Evolutionary conservation across 2,329 filamentous ascomycete species (phyloP), one percentile per base, ranked within the genome.

Genomic region (Colletotrichum cuscutae): DNA sequence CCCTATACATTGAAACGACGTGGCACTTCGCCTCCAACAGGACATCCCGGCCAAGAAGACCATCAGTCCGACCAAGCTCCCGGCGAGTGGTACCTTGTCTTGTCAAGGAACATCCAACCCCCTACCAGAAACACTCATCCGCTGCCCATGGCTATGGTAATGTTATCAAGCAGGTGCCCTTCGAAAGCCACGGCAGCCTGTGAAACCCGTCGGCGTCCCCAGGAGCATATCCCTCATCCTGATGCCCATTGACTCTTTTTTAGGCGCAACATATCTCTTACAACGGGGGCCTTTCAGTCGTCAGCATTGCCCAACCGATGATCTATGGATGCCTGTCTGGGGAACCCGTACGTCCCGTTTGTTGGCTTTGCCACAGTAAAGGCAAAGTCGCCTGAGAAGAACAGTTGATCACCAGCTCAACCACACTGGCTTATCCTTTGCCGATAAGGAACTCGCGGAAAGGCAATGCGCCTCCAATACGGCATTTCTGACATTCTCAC

Each of bases 251-350:
- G 28, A 24, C 42, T 8, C 60, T 49, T 32, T 52, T 19, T 53
- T 53, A 49, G 60, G 26, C 42, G 60, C 60, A 52, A 53, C 42
- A 35, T 6, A 63, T 53, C 42, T 63, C 60, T 53, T 63, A 53
- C 60, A 53, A 63, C 11, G 46, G 28, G 28, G 42, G 30, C 42
- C 19, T 52, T 24, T 32, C n/a, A 30, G 28, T n/a, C 24, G 30
- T 63, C 26, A 9, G 42, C 60, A 35, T 28, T 22, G 42, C 60
- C 42, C 42, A 9, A 19, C 26, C 19, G 52, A 28, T 32, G 65
- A 54, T 49, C 37, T n/a, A 24, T 46, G 15, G 24, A 61, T 61
- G 37, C 13, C 35, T 46, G 24, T 37, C 12, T 61, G 59, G 37
- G 37, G 35, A 28, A 61, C 11, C 37, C 24, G 37, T n/a, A 61